phyloP scores from a whole-genome alignment of 768 basidiomycete genomes.

The Termitomyces sp. region DNA sequence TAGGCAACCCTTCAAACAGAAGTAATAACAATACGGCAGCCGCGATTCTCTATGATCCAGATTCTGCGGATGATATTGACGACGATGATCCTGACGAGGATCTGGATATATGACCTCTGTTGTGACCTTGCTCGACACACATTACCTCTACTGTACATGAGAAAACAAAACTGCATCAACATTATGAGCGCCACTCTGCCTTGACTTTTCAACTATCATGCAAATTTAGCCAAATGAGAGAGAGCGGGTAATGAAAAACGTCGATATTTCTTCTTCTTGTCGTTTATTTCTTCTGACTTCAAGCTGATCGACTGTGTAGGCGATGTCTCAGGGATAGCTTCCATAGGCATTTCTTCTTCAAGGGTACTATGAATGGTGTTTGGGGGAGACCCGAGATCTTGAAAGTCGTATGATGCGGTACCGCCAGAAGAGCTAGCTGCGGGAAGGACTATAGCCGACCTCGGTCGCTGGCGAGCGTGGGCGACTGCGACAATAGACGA shows the following conservation, averaged over 20 bases:
- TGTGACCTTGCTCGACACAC: neutral
- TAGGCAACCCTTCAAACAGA: constrained; percentile 29
- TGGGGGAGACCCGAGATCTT: neutral
- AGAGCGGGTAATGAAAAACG: constrained; percentile 27
- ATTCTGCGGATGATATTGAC: constrained; percentile 91
- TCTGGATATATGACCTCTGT: constrained; percentile 60
- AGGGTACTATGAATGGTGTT: neutral
- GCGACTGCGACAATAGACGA: constrained; percentile 11
- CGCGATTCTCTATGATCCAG: constrained; percentile 84
- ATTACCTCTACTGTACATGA: neutral
- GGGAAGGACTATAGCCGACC: constrained; percentile 4
- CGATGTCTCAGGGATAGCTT: neutral
- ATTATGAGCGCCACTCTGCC: neutral
- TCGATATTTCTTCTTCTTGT: constrained; percentile 16
- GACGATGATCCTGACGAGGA: constrained; percentile 97
- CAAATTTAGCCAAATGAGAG: constrained; percentile 17
- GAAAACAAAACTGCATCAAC: neutral
- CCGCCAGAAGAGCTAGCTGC: constrained; percentile 1
- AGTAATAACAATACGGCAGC: constrained; percentile 18
- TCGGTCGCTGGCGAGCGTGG: constrained; percentile 3
- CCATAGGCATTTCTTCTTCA: neutral
- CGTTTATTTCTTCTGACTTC: neutral
- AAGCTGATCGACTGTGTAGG: neutral
- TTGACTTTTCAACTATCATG: neutral
- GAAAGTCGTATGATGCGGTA: neutral